Conservation (phyloP, 441 rosid species). For the Brassica balearica region DNA sequence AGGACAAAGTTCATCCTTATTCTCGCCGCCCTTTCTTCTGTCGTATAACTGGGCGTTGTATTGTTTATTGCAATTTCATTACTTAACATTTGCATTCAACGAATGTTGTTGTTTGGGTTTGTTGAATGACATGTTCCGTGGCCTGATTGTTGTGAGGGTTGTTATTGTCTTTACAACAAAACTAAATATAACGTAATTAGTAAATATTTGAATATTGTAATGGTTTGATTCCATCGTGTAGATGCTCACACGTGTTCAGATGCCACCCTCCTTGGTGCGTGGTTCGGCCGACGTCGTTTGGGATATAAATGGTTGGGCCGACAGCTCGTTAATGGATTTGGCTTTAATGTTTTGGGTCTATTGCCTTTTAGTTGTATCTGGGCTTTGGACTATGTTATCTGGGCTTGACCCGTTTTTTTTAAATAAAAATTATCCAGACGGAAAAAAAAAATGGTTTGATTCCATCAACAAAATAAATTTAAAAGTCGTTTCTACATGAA, state of each 20-base stretch:
- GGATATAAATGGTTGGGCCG: no score
- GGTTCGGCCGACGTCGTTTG: no score
- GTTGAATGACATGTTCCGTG: no score
- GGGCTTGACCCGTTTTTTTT: no score
- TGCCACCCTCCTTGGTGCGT: no score
- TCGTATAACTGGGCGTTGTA: not conserved
- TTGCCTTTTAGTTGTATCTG: no score
- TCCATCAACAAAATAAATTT: not conserved
- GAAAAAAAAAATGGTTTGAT: not conserved
- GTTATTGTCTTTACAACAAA: not conserved
- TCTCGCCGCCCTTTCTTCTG: not conserved
- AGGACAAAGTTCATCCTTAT: slow-evolving; percentile 5
- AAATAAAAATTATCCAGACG: no score
- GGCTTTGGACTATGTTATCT: no score
- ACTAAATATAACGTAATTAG: not conserved
- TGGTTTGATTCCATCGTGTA: not conserved
- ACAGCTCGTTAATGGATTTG: no score
- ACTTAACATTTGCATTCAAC: slow-evolving; percentile 6
- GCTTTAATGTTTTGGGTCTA: no score
- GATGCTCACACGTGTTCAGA: no score
- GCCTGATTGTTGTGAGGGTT: not conserved
- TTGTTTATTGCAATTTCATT: slow-evolving; percentile 9
- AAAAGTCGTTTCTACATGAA: slow-evolving; percentile 10
- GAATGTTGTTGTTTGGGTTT: not conserved
- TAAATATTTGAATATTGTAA: not conserved